Conservation (phyloP, 73 alveolate species). For the Paramecium pentaurelia region DNA sequence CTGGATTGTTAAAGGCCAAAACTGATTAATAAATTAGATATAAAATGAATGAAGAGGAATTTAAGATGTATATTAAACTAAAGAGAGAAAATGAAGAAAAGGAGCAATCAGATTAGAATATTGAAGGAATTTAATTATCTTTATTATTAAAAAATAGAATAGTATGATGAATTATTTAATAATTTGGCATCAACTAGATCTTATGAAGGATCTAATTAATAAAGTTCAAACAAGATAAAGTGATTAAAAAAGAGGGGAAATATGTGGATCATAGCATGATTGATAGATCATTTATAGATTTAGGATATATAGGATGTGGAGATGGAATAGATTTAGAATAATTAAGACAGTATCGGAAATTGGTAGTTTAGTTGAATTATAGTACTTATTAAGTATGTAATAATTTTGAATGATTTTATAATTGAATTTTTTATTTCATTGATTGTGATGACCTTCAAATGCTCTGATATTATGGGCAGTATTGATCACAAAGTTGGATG, state of each 20-base stretch:
- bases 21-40: not conserved
- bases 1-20: not conserved
- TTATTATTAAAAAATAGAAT: not conserved
- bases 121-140: not conserved
- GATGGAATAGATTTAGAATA: conserved; percentile 49
- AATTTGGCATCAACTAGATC: conserved; percentile 19
- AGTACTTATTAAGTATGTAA: not conserved
- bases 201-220: conserved; percentile 14
- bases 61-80: not conserved
- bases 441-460: conserved; percentile 84
- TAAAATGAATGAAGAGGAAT: conserved; percentile 11
- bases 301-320: conserved; percentile 46
- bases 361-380: conserved; percentile 2
- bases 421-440: conserved; percentile 22
- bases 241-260: not conserved
- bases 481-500: conserved; percentile 84
- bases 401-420: not conserved
- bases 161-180: not conserved
- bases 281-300: conserved; percentile 23
- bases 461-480: conserved; percentile 85
- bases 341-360: not conserved
- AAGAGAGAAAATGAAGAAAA: not conserved
- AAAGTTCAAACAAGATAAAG: not conserved
- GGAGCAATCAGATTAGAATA: not conserved
- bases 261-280: conserved; percentile 21